These are phyloP conservation scores for Tetrahymena thermophila DNA, from an alignment of 73 alveolate genomes.

Conservation along the genomic window DNA sequence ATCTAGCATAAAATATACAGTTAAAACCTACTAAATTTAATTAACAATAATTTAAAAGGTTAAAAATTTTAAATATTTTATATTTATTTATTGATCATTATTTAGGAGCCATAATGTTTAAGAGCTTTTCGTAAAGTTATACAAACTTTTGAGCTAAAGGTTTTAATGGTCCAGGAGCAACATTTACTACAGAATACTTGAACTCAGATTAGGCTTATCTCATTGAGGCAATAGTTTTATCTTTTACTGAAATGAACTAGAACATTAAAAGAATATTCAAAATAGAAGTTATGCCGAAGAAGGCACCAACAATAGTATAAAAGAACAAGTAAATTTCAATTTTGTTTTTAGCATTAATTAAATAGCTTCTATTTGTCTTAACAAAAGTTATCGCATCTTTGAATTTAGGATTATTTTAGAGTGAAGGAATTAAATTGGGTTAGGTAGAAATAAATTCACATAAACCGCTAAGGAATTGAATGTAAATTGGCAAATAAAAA, in stretches of 20 bases:
- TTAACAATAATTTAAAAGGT: neutral
- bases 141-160: neutral
- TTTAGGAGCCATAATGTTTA: neutral
- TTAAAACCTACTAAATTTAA: no score
- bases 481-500: neutral
- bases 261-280: neutral
- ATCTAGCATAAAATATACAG: no score
- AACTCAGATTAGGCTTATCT: neutral
- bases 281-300: neutral
- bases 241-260: neutral
- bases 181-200: neutral
- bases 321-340: neutral
- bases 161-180: neutral
- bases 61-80: neutral
- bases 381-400: neutral
- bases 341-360: neutral
- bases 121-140: neutral
- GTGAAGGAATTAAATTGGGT: neutral
- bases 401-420: neutral
- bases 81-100: neutral
- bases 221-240: neutral
- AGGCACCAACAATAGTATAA: neutral
- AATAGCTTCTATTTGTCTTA: neutral
- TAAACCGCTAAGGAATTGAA: neutral
- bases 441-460: neutral